Base-by-base conservation (phyloP, 2,329 filamentous ascomycete species). In the Nothopassalora personata region DNA sequence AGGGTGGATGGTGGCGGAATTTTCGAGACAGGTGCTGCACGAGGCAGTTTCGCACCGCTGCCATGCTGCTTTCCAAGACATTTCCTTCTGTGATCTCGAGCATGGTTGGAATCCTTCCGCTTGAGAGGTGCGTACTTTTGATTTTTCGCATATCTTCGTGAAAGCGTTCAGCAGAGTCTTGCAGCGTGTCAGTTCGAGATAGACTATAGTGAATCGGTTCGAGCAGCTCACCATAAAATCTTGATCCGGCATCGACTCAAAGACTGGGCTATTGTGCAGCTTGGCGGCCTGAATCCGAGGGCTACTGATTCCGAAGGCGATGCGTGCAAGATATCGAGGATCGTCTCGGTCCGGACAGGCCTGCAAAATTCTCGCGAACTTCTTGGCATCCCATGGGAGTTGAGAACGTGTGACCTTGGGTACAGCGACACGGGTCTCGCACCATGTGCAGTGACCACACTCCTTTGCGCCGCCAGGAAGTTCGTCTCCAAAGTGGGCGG, bases 261-360 rank as follows among this genome's bases (percentile, higher is more conserved):
- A 86, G 0, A 80, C 75, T 0, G 60, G 34, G 7, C 68, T 68
- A 53, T 73, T 79, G 11, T 77, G 73, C 33, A 86, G 63, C 66
- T 79, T 82, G 54, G 83, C 67, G 39, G 73, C 69, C 5, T 71
- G 76, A 0, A 84, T 76, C 1, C 83, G 72, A 0, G 84, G 85
- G 63, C 82, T 86, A 48, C 74, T 76, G 66, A 87, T 86, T 0
- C 85, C 85, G 67, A 86, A 87, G 0, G 83, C 84, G 4, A 87
- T 72, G 19, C 81, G 76, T 0, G 85, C 82, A 30, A 87, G 72
- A 62, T 85, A 81, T 11, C 84, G 71, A 1, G 84, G 76, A 66
- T 87, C 84, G 50, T 87, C 81, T 1, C 81, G 75, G 0, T 79
- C 76, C 0, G 71, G 64, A 11, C 80, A 78, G 0, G 69, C 73